Evolutionary conservation across 768 basidiomycete species (phyloP).

Genomic region (Hydnum rufescens): DNA sequence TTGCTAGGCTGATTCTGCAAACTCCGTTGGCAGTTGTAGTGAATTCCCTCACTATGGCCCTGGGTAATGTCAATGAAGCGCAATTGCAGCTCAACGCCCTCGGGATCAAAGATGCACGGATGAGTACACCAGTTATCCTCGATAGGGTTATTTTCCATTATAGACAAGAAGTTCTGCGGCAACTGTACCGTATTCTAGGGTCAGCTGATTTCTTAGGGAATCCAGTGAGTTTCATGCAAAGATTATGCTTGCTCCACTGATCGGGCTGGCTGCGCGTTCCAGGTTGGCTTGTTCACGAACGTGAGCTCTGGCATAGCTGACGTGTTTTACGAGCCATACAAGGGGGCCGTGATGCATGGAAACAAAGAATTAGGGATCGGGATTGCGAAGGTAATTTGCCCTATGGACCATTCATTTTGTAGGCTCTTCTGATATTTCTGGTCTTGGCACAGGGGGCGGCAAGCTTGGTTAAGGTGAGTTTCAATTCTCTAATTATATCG

Average conservation of each 20-base stretch:
- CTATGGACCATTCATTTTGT: background rate
- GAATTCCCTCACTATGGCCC: slow-evolving; percentile 88
- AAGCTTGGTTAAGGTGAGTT: slow-evolving; percentile 60
- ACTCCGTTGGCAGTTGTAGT: slow-evolving; percentile 87
- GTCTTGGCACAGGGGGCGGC: slow-evolving; percentile 58
- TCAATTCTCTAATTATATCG: background rate
- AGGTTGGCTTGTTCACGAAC: slow-evolving; percentile 82
- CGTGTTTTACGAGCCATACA: slow-evolving; percentile 97
- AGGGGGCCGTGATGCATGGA: slow-evolving; percentile 89
- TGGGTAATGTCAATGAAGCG: slow-evolving; percentile 94
- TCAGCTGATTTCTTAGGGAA: slow-evolving; percentile 70
- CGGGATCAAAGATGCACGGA: slow-evolving; percentile 81
- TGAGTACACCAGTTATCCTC: slow-evolving; percentile 68
- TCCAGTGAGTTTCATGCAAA: slow-evolving; percentile 2
- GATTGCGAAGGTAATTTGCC: slow-evolving; percentile 60
- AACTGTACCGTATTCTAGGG: slow-evolving; percentile 91
- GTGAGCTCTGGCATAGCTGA: slow-evolving; percentile 95
- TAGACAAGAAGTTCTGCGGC: slow-evolving; percentile 77
- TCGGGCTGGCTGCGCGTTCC: slow-evolving; percentile 36
- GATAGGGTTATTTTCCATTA: slow-evolving; percentile 80
- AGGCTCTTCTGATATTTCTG: background rate
- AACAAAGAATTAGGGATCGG: slow-evolving; percentile 87
- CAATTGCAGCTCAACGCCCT: slow-evolving; percentile 87
- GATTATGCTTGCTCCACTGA: slow-evolving; percentile 29
- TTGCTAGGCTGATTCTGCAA: slow-evolving; percentile 22